These are phyloP conservation scores for Periconia digitata DNA, from an alignment of 2,329 filamentous ascomycete genomes.

Conservation along the genomic window DNA sequence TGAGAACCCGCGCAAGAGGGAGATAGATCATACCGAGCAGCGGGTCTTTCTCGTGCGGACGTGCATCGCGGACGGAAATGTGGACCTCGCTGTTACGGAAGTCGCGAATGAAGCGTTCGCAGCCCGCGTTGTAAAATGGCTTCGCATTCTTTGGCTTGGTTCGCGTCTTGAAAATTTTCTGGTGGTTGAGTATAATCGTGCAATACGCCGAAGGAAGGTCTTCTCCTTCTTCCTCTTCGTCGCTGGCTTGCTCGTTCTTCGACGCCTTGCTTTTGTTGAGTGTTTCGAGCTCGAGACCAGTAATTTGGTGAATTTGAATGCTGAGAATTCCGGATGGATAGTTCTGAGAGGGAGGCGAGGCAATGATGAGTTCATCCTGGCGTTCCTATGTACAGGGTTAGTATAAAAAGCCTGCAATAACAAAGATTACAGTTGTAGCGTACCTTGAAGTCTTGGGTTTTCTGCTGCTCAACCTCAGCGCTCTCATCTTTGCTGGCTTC, in stretches of 20 bases:
- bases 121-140: constrained; percentile 77
- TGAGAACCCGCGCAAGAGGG: constrained; percentile 63
- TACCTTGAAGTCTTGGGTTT: constrained; percentile 64
- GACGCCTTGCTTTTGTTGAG: constrained; percentile 58
- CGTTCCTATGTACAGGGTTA: constrained; percentile 19
- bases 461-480: constrained; percentile 68
- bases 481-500: constrained; percentile 64
- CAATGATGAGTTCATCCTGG: constrained; percentile 66
- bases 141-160: constrained; percentile 78
- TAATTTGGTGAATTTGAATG: constrained; percentile 73
- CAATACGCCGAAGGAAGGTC: constrained; percentile 71
- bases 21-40: constrained; percentile 71
- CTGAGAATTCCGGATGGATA: constrained; percentile 68
- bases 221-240: constrained; percentile 62
- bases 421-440: neutral
- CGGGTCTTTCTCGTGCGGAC: constrained; percentile 69
- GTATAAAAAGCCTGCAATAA: neutral
- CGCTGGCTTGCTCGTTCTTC: constrained; percentile 54
- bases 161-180: constrained; percentile 68
- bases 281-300: constrained; percentile 63
- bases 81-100: constrained; percentile 69
- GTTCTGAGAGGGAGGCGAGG: constrained; percentile 63
- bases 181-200: constrained; percentile 72
- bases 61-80: constrained; percentile 66
- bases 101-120: constrained; percentile 70